Evolutionary conservation across 73 alveolate genomes (phyloP).

Genomic region (Diophrys appendiculata): DNA sequence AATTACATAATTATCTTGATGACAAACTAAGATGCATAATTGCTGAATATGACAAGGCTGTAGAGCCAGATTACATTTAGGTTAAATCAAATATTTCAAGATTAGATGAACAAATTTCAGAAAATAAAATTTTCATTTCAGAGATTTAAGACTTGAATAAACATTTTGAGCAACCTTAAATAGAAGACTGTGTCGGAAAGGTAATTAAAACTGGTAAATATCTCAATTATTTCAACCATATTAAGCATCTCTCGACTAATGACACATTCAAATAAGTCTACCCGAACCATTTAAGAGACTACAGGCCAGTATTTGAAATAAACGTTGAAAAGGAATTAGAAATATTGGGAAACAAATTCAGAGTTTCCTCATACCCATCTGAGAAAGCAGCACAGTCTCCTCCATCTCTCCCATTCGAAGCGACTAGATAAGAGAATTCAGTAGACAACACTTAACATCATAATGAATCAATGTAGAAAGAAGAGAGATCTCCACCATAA

Average conservation of each 20-base stretch:
- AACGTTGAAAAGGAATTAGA: slow-evolving; percentile 56
- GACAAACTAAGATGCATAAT: slow-evolving; percentile 50
- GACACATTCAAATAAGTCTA: slow-evolving; percentile 51
- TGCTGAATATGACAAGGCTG: slow-evolving; percentile 51
- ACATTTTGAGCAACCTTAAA: slow-evolving; percentile 14
- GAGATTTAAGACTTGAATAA: slow-evolving; percentile 30
- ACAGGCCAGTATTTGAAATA: slow-evolving; percentile 50
- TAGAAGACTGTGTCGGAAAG: slow-evolving; percentile 39
- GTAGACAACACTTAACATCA: too few species aligned
- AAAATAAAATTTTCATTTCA: slow-evolving; percentile 40
- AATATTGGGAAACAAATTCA: slow-evolving; percentile 55
- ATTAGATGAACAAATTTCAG: slow-evolving; percentile 44
- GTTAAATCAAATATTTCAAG: slow-evolving; percentile 39
- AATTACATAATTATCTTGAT: slow-evolving; percentile 59
- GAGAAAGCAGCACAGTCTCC: not conserved
- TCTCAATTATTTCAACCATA: slow-evolving; percentile 48
- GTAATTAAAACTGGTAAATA: slow-evolving; percentile 46
- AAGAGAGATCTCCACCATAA: too few species aligned
- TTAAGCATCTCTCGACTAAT: slow-evolving; percentile 25
- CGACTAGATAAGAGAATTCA: too few species aligned
- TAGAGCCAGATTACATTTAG: slow-evolving; percentile 44
- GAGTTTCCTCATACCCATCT: slow-evolving; percentile 20
- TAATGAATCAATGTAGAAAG: too few species aligned
- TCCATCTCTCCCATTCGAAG: too few species aligned
- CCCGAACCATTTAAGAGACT: slow-evolving; percentile 66